A percentile compares a stretch with the other conserved stretches of the same genome.
These are phyloP conservation scores for Chaetomium tenue DNA, from an alignment of 495 filamentous ascomycete genomes.

Conservation along the genomic window DNA sequence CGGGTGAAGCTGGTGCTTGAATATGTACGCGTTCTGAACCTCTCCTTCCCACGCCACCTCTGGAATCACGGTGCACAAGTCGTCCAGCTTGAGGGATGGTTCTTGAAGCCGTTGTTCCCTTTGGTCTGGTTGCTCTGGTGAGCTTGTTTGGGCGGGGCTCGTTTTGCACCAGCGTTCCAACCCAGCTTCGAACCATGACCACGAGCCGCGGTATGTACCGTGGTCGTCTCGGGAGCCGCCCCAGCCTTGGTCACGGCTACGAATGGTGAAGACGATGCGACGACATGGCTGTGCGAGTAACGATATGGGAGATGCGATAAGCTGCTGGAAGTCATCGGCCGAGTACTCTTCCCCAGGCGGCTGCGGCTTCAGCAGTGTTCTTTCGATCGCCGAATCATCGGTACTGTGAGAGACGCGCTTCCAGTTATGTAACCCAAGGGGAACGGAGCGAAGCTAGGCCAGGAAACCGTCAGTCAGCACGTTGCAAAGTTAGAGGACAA, in stretches of 20 bases:
- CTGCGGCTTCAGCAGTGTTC: conserved; percentile 4
- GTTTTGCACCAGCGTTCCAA: conserved; percentile 45
- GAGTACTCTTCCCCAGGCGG: conserved; percentile 34
- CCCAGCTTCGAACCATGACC: conserved; percentile 71
- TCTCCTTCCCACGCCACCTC: conserved; percentile 10
- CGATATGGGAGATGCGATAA: conserved; percentile 33
- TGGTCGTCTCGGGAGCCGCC: conserved; percentile 37
- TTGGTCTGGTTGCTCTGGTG: background rate
- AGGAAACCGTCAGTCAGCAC: background rate
- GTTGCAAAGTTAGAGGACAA: background rate
- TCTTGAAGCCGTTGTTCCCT: background rate
- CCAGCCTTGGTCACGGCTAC: conserved; percentile 68
- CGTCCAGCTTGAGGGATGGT: conserved; percentile 16
- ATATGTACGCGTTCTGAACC: conserved; percentile 13
- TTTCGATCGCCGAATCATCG: conserved; percentile 7
- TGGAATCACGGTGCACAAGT: conserved; percentile 27
- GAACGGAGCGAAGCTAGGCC: conserved; percentile 43
- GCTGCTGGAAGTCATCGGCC: conserved; percentile 32
- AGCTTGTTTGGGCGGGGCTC: background rate
- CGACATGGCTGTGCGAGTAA: conserved; percentile 47
- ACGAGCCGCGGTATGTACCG: conserved; percentile 56
- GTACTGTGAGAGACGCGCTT: background rate
- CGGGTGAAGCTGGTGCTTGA: conserved; percentile 46
- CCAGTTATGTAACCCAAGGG: conserved; percentile 42
- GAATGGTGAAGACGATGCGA: conserved; percentile 64